Evolutionary conservation across 176 grass and related monocot species (phyloP), one percentile per base, ranked within the genome.

Genomic region (Bothriochloa decipiens): DNA sequence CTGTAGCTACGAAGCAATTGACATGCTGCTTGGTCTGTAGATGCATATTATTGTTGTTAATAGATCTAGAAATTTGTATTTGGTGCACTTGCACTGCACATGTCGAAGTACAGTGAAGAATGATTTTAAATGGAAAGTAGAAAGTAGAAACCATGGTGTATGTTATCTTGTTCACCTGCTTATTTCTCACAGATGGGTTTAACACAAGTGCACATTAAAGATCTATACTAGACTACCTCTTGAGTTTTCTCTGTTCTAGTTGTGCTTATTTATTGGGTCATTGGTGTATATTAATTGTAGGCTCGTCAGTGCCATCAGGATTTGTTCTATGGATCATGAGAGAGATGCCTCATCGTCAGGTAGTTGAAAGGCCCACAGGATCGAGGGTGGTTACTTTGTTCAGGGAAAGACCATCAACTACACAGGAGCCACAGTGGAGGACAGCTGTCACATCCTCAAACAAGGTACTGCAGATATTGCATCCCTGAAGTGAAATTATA

Each of bases 321-420:
- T 94, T 94, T 86, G 91, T 99, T 69, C 83, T 99, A 35, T 96
- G 91, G 97, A 81, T 99, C n/a, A 94, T 99, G 97, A 94, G 91
- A 96, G 97, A 99, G 16, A 78, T 99, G 88, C 97, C 97, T 61
- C 88, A 91, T 77, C 90, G 83, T 68, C 89, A 83, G 27, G 80
- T 70, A 35, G 53, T 81, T 41, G 88, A 92, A 80, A 92, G 86
- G 49, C 81, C 74, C 8, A 70, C 60, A 63, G 88, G 87, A 72
- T 87, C 91, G 60, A 94, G 74, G 65, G 91, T 89, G 36, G 94
- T 94, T 41, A 90, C 88, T 80, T 89, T 94, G 74, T 81, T 99
- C 82, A 93, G 91, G 60, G 97, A 96, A 45, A 89, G 82, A 72
- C 74, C 69, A 42, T 63, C 87, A 72, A 79, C 70, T 80, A 70